Base-by-base conservation (phyloP, 2,329 filamentous ascomycete species). In the Teratosphaeria gauchensis region DNA sequence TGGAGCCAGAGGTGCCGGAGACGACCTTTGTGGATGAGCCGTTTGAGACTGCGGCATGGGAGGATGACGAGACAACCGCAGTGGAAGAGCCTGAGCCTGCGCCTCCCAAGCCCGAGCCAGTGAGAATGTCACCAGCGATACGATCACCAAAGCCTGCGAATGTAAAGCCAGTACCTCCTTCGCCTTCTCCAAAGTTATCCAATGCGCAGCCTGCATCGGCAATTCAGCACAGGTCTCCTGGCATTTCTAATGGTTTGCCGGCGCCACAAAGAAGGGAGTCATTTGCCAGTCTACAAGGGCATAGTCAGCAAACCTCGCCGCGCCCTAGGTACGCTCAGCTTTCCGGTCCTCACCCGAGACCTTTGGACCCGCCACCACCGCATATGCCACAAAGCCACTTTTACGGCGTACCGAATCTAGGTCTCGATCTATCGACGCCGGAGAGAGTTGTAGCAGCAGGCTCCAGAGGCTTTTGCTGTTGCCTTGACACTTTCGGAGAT, bases 381-480 rank as follows among this genome's bases (percentile, higher is more conserved):
- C 71, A 73, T 57, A 65, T 71, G 66, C 66, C 69, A 12, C 70
- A 72, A 56, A 62, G 65, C 12, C 71, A 73, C 58, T 73, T 69
- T 62, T 71, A 67, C 55, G 64, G 64, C 16, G 61, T 71, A 1
- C 69, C 71, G 33, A 66, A 71, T 56, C 61, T 72, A 16, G 67
- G 69, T 14, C 56, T 71, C 2, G 59, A 65, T 35, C 56, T 67
- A 24, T 56, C 60, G 31, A 68, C 67, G 32, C 58, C 60, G 16
- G 65, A 68, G 19, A 31, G 86, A 21, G 65, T 63, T 5, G 66
- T 62, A 38, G 57, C 64, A 38, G 68, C 69, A 8, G 71, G 71
- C 4, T 69, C 70, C 42, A 82, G 82, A 52, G 89, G 88, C 7
- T 90, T 88, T 65, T 89, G 87, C 70, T 94, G 90, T 70, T 86